These are phyloP conservation scores for Dillenia turbinata DNA, from an alignment of 164 flowering plant species.

Conservation along the genomic window DNA sequence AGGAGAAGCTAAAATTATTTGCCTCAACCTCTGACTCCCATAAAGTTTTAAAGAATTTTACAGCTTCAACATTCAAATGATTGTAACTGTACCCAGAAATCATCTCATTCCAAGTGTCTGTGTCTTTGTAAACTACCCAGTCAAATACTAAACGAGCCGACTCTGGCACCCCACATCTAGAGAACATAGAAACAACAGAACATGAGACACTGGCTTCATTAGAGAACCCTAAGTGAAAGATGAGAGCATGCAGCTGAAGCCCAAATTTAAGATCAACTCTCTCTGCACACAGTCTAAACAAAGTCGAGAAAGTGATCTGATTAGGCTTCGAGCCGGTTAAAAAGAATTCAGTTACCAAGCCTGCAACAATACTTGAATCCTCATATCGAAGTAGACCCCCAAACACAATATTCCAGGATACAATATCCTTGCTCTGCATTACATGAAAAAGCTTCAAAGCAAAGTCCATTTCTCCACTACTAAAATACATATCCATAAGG, in stretches of 20 bases:
- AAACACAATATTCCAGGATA: constrained; percentile 51
- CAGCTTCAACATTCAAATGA: constrained; percentile 20
- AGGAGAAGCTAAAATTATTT: constrained; percentile 33
- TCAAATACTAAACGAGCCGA: constrained; percentile 31
- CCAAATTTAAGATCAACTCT: constrained; percentile 31
- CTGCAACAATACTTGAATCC: constrained; percentile 20
- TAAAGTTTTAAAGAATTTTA: constrained; percentile 25
- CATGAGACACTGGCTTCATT: constrained; percentile 17
- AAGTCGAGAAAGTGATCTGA: constrained; percentile 37
- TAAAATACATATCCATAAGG: constrained; percentile 45
- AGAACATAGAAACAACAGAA: constrained; percentile 41
- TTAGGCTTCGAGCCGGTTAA: constrained; percentile 29
- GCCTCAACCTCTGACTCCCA: constrained; percentile 23
- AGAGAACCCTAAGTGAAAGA: constrained; percentile 29
- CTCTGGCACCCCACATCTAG: constrained; percentile 26
- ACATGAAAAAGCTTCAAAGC: constrained; percentile 32
- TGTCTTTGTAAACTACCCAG: constrained; percentile 8
- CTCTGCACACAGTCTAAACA: constrained; percentile 40
- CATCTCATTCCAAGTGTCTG: constrained; percentile 42
- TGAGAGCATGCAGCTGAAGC: constrained; percentile 35
- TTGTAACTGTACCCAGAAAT: constrained; percentile 35
- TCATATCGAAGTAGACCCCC: constrained; percentile 22
- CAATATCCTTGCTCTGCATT: constrained; percentile 35
- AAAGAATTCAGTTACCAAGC: constrained; percentile 28
- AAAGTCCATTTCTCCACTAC: constrained; percentile 17